Percentiles rank a stretch among this genome's conserved stretches.
Conservation (phyloP, 2,329 filamentous ascomycete genomes). For the Moelleriella libera region DNA sequence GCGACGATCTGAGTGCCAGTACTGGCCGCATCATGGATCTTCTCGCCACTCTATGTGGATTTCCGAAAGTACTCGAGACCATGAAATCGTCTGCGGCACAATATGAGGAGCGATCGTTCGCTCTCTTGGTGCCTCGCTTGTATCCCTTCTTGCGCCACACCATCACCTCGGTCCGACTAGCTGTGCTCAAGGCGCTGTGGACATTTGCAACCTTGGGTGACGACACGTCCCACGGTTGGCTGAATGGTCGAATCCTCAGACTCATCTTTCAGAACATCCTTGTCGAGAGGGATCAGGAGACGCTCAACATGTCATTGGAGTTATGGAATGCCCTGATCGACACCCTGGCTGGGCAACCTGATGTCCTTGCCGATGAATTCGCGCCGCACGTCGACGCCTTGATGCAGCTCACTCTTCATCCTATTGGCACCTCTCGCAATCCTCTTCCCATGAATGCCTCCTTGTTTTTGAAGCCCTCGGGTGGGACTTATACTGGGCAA, state of each 20-base stretch:
- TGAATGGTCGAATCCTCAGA: constrained; percentile 76
- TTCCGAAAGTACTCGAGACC: constrained; percentile 78
- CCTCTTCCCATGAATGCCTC: constrained; percentile 84
- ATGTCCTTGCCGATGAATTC: constrained; percentile 59
- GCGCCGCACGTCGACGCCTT: constrained; percentile 64
- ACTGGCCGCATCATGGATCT: constrained; percentile 98
- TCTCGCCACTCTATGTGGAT: constrained; percentile 86
- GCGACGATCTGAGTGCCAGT: constrained; percentile 91
- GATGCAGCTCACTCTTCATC: constrained; percentile 72
- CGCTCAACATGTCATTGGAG: constrained; percentile 69
- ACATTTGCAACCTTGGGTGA: constrained; percentile 85
- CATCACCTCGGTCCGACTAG: constrained; percentile 86
- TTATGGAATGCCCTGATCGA: constrained; percentile 72
- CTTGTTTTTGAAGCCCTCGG: constrained; percentile 87
- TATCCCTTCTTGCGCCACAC: constrained; percentile 96
- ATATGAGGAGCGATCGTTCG: constrained; percentile 80
- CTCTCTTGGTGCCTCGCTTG: constrained; percentile 77
- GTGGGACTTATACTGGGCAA: constrained; percentile 56
- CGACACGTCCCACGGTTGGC: constrained; percentile 73
- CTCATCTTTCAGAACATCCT: constrained; percentile 91
- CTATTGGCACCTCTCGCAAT: constrained; percentile 81
- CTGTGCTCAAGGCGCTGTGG: constrained; percentile 80
- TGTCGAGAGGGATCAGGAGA: constrained; percentile 77
- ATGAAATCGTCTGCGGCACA: constrained; percentile 83
- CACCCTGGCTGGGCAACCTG: constrained; percentile 48